Conservation (phyloP, 1,284 basidiomycete species). For the Cutaneotrichosporon cyanovorans region DNA sequence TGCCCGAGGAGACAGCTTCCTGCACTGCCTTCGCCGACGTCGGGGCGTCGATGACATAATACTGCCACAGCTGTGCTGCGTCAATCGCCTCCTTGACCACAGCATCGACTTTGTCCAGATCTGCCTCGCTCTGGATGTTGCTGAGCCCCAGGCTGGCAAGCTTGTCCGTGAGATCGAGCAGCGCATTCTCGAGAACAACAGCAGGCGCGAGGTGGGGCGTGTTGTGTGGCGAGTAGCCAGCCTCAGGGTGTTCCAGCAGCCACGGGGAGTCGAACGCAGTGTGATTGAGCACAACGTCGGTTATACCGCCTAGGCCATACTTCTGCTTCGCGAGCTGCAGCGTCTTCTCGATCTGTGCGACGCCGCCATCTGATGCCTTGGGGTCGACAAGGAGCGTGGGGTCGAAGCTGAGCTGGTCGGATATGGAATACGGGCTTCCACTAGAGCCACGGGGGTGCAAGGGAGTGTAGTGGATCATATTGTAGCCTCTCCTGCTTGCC, state of each 20-base stretch:
- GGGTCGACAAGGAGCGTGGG: slow-evolving; percentile 57
- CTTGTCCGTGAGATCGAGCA: slow-evolving; percentile 67
- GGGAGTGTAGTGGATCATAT: slow-evolving; percentile 91
- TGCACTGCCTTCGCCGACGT: slow-evolving; percentile 40
- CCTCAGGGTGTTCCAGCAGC: slow-evolving; percentile 88
- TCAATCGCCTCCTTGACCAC: slow-evolving; percentile 61
- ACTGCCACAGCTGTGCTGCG: slow-evolving; percentile 74
- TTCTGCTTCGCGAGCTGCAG: slow-evolving; percentile 66
- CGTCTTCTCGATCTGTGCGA: slow-evolving; percentile 50
- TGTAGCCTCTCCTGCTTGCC: slow-evolving; percentile 80
- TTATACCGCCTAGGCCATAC: slow-evolving; percentile 77
- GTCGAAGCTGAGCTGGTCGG: slow-evolving; percentile 75
- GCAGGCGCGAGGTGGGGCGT: slow-evolving; percentile 82
- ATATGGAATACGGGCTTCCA: slow-evolving; percentile 84
- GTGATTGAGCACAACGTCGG: slow-evolving; percentile 91
- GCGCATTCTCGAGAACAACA: slow-evolving; percentile 74
- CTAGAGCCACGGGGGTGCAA: slow-evolving; percentile 81
- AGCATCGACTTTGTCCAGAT: slow-evolving; percentile 59
- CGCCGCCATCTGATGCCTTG: slow-evolving; percentile 51
- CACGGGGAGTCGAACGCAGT: slow-evolving; percentile 86
- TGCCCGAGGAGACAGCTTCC: slow-evolving; percentile 50
- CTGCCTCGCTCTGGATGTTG: slow-evolving; percentile 51
- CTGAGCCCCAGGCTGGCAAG: slow-evolving; percentile 62
- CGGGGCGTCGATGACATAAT: slow-evolving; percentile 72
- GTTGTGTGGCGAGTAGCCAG: slow-evolving; percentile 80